Evolutionary conservation across 192 early-diverging fungal species (phyloP), one percentile per base, ranked within the genome.

Genomic region (Coemansia sp.): DNA sequence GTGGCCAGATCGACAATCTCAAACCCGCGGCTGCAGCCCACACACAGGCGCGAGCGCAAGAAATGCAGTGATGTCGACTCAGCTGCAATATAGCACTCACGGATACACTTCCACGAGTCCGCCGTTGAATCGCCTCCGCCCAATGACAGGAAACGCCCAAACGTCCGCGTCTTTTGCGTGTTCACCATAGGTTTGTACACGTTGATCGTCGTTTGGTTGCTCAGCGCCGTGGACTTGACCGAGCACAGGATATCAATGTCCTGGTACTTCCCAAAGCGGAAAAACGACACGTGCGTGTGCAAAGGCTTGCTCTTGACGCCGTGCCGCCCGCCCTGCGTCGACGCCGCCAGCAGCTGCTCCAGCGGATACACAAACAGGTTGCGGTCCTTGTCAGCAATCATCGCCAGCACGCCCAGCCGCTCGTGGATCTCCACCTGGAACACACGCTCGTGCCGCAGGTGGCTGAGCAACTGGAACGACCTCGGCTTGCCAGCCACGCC

Each of bases 31-130:
- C 79, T 78, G 64, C 91, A 92, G 15, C 93, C 94, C 5, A 98
- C 87, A 68, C 87, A 92, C 18, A 98, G 74, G 27, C 85, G 88
- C 19, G 86, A 89, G 22, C 84, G 84, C 55, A 94, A 73, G 46
- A 89, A 91, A 57, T 94, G 87, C 49, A 98, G 77, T 10, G 88
- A 90, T 22, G 78, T 85, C 18, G 89, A 81, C 80, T 96, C 93
- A 24, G 87, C 81, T 8, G 93, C 92, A 63, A 96, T 90, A 62
- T 95, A 98, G 55, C 93, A 88, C 57, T 97, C 92, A 79, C 92
- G 79, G 72, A 82, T 84, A 27, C 60, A 66, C 39, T 61, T 63
- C 60, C 68, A 71, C 41, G 64, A 76, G 41, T 79, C 60, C 9
- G 60, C 71, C 17, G 47, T 45, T 17, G 72, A 64, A 41, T 65